These are phyloP conservation scores for Chaetoscypha palmicola DNA, from an alignment of 2,329 filamentous ascomycete species.

Conservation along the genomic window DNA sequence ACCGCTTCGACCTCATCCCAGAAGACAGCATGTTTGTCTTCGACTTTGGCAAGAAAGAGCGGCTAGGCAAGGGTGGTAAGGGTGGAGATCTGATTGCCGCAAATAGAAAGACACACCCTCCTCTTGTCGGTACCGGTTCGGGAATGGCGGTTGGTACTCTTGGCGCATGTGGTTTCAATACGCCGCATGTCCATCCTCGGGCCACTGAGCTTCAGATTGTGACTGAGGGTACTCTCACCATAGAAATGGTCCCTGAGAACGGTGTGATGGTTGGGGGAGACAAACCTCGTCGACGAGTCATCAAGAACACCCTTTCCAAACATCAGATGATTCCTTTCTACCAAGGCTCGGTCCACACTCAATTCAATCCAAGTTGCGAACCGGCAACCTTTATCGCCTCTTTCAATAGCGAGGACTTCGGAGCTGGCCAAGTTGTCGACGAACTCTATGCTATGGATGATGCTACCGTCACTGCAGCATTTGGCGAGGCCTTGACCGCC, in stretches of 20 bases:
- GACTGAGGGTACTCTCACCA: conserved; percentile 41
- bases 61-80: conserved; percentile 31
- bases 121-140: conserved; percentile 44
- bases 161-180: conserved; percentile 48
- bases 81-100: conserved; percentile 45
- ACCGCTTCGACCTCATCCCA: conserved; percentile 38
- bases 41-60: conserved; percentile 35
- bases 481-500: conserved; percentile 40
- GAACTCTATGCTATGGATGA: conserved; percentile 42
- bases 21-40: conserved; percentile 42
- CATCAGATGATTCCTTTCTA: conserved; percentile 48
- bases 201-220: conserved; percentile 47
- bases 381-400: conserved; percentile 43
- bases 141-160: conserved; percentile 47
- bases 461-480: conserved; percentile 40
- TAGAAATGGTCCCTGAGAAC: conserved; percentile 48
- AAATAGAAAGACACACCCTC: conserved; percentile 51
- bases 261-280: conserved; percentile 33
- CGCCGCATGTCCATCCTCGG: conserved; percentile 48
- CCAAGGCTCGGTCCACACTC: conserved; percentile 47
- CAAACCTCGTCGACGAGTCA: conserved; percentile 35
- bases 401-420: conserved; percentile 45
- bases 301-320: conserved; percentile 35
- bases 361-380: conserved; percentile 49
- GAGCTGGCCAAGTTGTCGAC: conserved; percentile 44